Evolutionary conservation across 495 filamentous ascomycete genomes (phyloP).

Genomic region (Neurospora sp.): DNA sequence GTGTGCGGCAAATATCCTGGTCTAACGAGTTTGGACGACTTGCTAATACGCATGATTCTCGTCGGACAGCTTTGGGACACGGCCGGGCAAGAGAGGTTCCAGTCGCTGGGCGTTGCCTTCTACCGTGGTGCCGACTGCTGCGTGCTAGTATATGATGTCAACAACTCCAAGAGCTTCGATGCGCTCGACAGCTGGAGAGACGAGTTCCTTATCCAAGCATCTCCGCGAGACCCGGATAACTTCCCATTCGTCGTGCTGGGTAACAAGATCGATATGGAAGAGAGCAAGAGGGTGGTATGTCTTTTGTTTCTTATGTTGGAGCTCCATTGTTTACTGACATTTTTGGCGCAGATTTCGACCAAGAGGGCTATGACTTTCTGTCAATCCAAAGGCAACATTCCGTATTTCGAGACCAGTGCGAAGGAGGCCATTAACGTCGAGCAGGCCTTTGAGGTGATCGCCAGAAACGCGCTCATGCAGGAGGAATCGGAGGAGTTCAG

Average conservation of each 20-base stretch:
- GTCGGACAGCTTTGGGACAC: constrained; percentile 84
- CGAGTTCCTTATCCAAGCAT: constrained; percentile 96
- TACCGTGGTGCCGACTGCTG: constrained; percentile 98
- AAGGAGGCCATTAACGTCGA: constrained; percentile 99
- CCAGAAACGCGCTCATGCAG: constrained; percentile 85
- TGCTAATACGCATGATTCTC: constrained; percentile 4
- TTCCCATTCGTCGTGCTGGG: constrained; percentile 98
- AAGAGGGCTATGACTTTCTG: constrained; percentile 97
- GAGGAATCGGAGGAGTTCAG: constrained; percentile 91
- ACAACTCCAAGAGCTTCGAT: constrained; percentile 98
- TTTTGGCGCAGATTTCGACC: constrained; percentile 57
- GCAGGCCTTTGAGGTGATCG: constrained; percentile 99
- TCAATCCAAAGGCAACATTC: constrained; percentile 91
- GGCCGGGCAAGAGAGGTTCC: constrained; percentile 94
- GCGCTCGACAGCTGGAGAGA: constrained; percentile 97
- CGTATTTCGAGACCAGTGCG: constrained; percentile 98
- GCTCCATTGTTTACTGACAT: constrained; percentile 6
- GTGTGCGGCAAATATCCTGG: constrained; percentile 18
- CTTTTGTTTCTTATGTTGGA: background rate
- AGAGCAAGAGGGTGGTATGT: constrained; percentile 83
- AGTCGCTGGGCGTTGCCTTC: constrained; percentile 95
- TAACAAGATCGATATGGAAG: constrained; percentile 98
- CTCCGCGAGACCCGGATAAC: constrained; percentile 89
- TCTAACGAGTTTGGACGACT: background rate
- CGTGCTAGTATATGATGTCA: constrained; percentile 96